A percentile compares a stretch with the other conserved stretches of the same genome.
Evolutionary conservation across 352 stramenopile species (phyloP).

Genomic region (Pythium dissimile): DNA sequence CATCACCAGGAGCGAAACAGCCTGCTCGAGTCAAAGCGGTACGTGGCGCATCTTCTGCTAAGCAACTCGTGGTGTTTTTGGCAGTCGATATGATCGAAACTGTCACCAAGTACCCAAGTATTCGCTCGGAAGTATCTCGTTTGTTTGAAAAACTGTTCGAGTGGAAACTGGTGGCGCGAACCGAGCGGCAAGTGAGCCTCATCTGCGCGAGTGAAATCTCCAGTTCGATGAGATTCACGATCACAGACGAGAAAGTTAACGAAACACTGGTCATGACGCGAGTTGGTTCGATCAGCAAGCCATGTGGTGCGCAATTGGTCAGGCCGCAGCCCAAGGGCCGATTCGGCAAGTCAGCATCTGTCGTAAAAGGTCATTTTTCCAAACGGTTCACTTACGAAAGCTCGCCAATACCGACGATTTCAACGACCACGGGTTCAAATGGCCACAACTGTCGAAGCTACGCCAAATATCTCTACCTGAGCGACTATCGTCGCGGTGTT

Average conservation of each 20-base stretch:
- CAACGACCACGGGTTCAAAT: no score
- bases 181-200: constrained; percentile 34
- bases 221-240: constrained; percentile 39
- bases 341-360: not conserved
- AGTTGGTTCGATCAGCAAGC: constrained; percentile 57
- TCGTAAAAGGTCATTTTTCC: constrained; percentile 58
- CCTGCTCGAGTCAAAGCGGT: constrained; percentile 14
- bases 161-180: constrained; percentile 47
- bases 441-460: constrained; percentile 21
- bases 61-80: constrained; percentile 55
- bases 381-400: constrained; percentile 70
- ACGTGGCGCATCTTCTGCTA: constrained; percentile 14
- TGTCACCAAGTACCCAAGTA: constrained; percentile 27
- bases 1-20: not conserved
- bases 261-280: constrained; percentile 44
- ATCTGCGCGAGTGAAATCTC: constrained; percentile 34
- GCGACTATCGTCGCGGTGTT: constrained; percentile 46
- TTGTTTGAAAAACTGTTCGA: constrained; percentile 65
- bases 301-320: constrained; percentile 17
- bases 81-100: constrained; percentile 47
- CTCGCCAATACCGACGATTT: constrained; percentile 6
- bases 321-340: constrained; percentile 24
- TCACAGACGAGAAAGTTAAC: constrained; percentile 63
- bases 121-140: constrained; percentile 42
- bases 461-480: constrained; percentile 48